Base-by-base conservation (phyloP, 352 stramenopile species). In the Pythium dissimile region DNA sequence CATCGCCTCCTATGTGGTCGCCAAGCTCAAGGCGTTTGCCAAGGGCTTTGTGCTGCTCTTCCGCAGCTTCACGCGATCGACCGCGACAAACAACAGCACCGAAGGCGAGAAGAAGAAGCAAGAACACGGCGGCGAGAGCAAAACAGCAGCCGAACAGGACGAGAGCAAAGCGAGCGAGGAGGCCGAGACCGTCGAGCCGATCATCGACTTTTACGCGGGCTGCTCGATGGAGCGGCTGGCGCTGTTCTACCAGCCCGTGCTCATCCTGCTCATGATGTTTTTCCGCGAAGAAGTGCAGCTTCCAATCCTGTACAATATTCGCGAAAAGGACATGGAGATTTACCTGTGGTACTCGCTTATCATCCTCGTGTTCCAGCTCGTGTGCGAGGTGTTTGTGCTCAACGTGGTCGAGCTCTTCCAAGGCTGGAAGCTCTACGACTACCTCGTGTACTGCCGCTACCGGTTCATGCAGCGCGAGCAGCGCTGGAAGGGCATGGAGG, bases 341-440 rank as follows among this genome's bases (percentile, higher is more conserved):
- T 99, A 99, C 71, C 62, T 98, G 3, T 92, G 89, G 62, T 99
- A 98, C 65, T 94, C 89, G 16, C 65, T 98, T 12, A 90, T 98
- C 37, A 97, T 98, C 38, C 86, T 98, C 31, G 72, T 90, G 30
- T 99, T 98, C 65, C 91, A 98, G 75, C 75, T 98, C 16, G 75
- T 97, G 24, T 77, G 79, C 7, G 96, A 99, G 63, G 84, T 98
- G 5, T 97, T 99, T 61, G 87, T 98, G 31, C 86, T 98, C 27
- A 93, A 97, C 62, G 79, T 93, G 5, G 79, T 98, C n/a, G 96
- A 99, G 73, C 84, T 98, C 18, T 98, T 98, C 63, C 90, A 98
- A 59, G 95, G 95, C 32, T 99, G 96, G 96, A 98, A 99, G 67
- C 94, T 98, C 6, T 98, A 98, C 55, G 96, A 99, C 59, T 99